Conservation (phyloP, 257 asterid genomes). For the Penstemon newberryi region DNA sequence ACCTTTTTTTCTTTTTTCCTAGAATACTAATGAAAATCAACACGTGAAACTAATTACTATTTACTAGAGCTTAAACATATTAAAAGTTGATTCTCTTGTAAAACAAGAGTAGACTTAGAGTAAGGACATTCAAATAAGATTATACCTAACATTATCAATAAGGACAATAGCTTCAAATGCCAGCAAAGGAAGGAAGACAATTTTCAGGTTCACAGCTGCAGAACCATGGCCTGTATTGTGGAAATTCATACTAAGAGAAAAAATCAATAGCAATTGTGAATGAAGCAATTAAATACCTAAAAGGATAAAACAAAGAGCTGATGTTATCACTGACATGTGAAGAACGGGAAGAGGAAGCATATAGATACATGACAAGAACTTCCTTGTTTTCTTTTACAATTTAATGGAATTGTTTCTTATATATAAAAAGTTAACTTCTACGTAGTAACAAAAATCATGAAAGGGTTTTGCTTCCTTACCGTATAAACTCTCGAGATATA, state of each 20-base stretch:
- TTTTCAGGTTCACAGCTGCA: constrained; percentile 75
- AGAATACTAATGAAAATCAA: constrained; percentile 13
- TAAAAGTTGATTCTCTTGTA: constrained; percentile 8
- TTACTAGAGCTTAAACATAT: constrained; percentile 14
- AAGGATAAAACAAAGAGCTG: constrained; percentile 17
- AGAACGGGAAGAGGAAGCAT: constrained; percentile 25
- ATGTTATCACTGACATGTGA: constrained; percentile 14
- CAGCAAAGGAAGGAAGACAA: constrained; percentile 92
- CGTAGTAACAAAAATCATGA: constrained; percentile 25
- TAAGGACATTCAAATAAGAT: constrained; percentile 21
- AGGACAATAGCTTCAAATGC: constrained; percentile 75
- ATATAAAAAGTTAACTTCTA: constrained; percentile 9
- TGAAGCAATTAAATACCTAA: not conserved
- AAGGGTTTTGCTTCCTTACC: constrained; percentile 62
- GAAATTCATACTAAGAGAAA: constrained; percentile 26
- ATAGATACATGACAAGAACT: constrained; percentile 12
- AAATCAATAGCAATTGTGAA: constrained; percentile 17
- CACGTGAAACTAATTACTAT: constrained; percentile 16
- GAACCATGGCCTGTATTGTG: constrained; percentile 57
- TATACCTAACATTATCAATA: constrained; percentile 88
- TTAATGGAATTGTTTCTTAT: not conserved
- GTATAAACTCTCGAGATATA: constrained; percentile 75
- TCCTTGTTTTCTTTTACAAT: constrained; percentile 10
- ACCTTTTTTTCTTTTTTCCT: not conserved
- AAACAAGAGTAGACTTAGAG: constrained; percentile 22